Base-by-base conservation (phyloP, 257 asterid species). In the Solanum phureja region DNA sequence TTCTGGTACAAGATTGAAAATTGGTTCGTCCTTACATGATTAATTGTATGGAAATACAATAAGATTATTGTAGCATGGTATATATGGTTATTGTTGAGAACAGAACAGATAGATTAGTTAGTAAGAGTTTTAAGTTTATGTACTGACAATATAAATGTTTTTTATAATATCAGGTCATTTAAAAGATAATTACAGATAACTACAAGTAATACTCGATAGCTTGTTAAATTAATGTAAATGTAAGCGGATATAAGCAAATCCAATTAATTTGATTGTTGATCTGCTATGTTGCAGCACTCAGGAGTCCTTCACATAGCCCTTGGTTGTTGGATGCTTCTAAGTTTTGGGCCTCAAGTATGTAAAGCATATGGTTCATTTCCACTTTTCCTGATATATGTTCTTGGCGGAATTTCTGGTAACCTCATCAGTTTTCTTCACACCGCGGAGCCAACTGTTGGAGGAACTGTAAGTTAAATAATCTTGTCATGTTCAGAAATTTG, bases 1-100 rank as follows among this genome's bases (percentile, higher is more conserved):
- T 95, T 95, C 98, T 95, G 98, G 98, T 95, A 95, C 97, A 94
- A 90, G 94, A 93, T 88, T 89, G 90, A 93, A 89, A 89, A 68
- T 92, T 75, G 95, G 96, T 94, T 91, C 96, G 97, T 93, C 88
- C 94, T 94, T 91, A 91, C 86, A n/a, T 92, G 74, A 29, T 46
- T 81, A 81, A 27, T 13, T 81, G 85, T 46, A 9, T 29, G 33
- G 29, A 29, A 23, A 10, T 23, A 46, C 40, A 18, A 46, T 29
- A 46, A 81, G 42, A 49, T 16, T 81, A 49, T 16, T 81, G 4
- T 9, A 16, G 69, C 29, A 27, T 46, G 42, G 85, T 46, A 44
- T 19, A 56, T 19, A 56, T 46, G 56, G 56, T 76, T 42, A 46
- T 6, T 13, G 4, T 44, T 44, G 52, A 44, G 52, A 42, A 44